Evolutionary conservation across 1,139 yeast species (phyloP).

Genomic region (Debaryomyces subglobosus): DNA sequence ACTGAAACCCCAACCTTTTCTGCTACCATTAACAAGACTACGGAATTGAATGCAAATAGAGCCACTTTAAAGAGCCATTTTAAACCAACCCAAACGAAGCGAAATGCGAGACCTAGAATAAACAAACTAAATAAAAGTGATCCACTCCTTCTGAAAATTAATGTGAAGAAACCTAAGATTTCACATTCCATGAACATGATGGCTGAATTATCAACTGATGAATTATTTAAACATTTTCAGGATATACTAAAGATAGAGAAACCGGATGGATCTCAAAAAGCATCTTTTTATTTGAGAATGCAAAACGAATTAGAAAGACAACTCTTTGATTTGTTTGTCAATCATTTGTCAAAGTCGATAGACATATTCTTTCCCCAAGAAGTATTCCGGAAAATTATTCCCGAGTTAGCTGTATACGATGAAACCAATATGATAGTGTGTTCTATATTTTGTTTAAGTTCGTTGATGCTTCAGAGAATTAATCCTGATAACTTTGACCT

Average conservation of each 20-base stretch:
- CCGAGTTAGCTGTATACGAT: conserved; percentile 41
- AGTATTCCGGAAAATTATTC: conserved; percentile 33
- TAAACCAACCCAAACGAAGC: conserved; percentile 42
- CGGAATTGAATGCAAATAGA: background rate
- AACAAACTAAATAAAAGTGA: conserved; percentile 28
- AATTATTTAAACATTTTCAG: conserved; percentile 29
- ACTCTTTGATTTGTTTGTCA: conserved; percentile 37
- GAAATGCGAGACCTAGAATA: conserved; percentile 40
- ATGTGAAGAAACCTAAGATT: conserved; percentile 5
- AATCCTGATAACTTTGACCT: conserved; percentile 33
- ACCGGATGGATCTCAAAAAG: conserved; percentile 11
- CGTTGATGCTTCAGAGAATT: conserved; percentile 34
- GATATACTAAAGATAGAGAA: conserved; percentile 23
- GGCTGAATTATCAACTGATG: conserved; percentile 31
- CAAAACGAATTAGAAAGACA: conserved; percentile 31
- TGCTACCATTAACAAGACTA: background rate
- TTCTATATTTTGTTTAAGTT: conserved; percentile 39
- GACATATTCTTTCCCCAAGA: conserved; percentile 37
- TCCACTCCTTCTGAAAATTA: conserved; percentile 2
- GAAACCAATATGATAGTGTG: conserved; percentile 41
- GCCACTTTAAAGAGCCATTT: conserved; percentile 18
- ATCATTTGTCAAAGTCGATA: conserved; percentile 30
- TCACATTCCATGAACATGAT: conserved; percentile 7
- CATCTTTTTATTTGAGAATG: conserved; percentile 19
- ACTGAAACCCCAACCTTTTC: conserved; percentile 4